Percentiles rank a stretch among this genome's conserved stretches.
Evolutionary conservation across 108 stramenopile genomes (phyloP).

Genomic region (Skeletonema tropicum): DNA sequence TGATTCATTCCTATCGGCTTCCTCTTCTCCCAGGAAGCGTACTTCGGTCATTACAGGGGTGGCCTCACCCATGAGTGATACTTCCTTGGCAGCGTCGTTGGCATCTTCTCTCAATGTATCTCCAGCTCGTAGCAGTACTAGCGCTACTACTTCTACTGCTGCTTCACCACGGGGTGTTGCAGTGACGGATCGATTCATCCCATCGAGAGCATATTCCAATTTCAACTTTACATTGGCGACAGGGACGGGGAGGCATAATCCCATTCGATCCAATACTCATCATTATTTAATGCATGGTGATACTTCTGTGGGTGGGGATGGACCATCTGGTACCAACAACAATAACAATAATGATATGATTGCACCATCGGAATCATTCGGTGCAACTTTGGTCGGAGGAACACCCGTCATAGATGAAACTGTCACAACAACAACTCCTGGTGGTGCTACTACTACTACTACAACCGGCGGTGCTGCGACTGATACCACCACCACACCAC

Average conservation of each 20-base stretch:
- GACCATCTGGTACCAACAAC: background rate
- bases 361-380: conserved; percentile 28
- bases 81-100: background rate
- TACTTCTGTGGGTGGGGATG: background rate
- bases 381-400: conserved; percentile 43
- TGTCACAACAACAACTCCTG: no score
- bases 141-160: background rate
- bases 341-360: background rate
- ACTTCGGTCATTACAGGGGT: background rate
- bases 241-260: background rate
- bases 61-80: conserved; percentile 2
- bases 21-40: background rate
- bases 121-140: no score
- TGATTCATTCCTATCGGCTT: background rate
- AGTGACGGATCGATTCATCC: conserved; percentile 79
- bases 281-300: background rate
- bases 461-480: background rate
- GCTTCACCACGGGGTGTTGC: conserved; percentile 10
- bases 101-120: background rate
- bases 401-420: conserved; percentile 9
- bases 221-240: conserved; percentile 41
- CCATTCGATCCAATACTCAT: conserved; percentile 4
- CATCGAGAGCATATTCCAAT: conserved; percentile 71
- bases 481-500: background rate
- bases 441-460: no score